Evolutionary conservation across 1,139 yeast species (phyloP).

Genomic region (Tardiomyces blankii): DNA sequence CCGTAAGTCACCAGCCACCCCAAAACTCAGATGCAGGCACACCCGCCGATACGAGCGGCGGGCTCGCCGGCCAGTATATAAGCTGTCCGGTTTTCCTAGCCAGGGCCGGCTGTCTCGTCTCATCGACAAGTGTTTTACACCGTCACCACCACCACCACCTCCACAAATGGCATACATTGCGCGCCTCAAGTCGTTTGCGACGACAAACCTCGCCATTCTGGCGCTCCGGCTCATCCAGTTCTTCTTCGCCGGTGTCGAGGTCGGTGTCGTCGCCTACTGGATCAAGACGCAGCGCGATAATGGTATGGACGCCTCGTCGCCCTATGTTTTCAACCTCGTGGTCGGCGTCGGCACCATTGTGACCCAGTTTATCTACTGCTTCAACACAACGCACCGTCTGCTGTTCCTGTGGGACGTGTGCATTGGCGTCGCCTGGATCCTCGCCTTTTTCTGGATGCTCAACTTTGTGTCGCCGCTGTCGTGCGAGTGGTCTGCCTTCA

Average conservation of each 20-base stretch:
- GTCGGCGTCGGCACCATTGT: constrained; percentile 18
- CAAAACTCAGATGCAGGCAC: too few relatives aligned
- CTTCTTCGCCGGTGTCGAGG: constrained; percentile 23
- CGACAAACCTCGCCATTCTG: constrained; percentile 20
- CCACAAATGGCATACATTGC: background rate
- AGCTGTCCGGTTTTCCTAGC: too few relatives aligned
- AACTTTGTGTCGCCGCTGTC: constrained; percentile 13
- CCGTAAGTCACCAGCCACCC: too few relatives aligned
- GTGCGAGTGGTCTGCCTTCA: constrained; percentile 22
- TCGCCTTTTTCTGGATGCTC: constrained; percentile 22
- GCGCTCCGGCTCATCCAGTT: constrained; percentile 21
- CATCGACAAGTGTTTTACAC: too few relatives aligned
- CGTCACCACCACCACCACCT: too few relatives aligned
- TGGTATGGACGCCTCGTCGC: constrained; percentile 17
- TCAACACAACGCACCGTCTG: constrained; percentile 15
- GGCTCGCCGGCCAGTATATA: too few relatives aligned
- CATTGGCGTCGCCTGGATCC: constrained; percentile 18
- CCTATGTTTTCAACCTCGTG: constrained; percentile 19
- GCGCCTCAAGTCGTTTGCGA: constrained; percentile 16
- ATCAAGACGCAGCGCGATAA: constrained; percentile 13
- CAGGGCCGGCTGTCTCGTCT: too few relatives aligned
- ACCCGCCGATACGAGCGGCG: too few relatives aligned
- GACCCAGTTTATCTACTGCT: constrained; percentile 23
- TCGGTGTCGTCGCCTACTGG: constrained; percentile 21
- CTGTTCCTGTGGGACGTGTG: constrained; percentile 20